These are phyloP conservation scores for Francoa sonchifolia DNA, from an alignment of 441 rosid genomes.

Conservation along the genomic window DNA sequence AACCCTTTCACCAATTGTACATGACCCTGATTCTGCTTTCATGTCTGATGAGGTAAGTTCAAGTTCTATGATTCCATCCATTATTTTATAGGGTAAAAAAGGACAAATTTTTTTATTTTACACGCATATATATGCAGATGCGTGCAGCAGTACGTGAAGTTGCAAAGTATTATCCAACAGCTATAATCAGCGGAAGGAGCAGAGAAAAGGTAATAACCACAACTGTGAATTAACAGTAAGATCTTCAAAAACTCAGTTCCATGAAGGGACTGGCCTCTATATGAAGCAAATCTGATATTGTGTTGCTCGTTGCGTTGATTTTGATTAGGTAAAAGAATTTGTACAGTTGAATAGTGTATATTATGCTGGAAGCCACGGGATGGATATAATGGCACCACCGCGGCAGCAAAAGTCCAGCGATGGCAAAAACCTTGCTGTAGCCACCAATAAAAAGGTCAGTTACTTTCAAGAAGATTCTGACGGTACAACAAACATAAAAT, in stretches of 20 bases:
- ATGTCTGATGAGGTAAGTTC: constrained; percentile 26
- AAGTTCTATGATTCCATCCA: not conserved
- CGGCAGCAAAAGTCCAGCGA: constrained; percentile 9
- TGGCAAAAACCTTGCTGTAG: constrained; percentile 9
- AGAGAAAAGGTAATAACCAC: constrained; percentile 35
- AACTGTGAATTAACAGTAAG: not conserved
- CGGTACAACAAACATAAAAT: no score
- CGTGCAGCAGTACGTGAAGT: constrained; percentile 33
- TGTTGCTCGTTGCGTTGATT: not conserved
- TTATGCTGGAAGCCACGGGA: constrained; percentile 44
- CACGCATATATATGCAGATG: constrained; percentile 17
- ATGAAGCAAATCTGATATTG: not conserved
- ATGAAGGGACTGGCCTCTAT: not conserved
- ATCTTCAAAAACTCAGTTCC: no score
- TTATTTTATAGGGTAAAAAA: not conserved
- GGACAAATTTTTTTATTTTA: not conserved
- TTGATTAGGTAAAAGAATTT: constrained; percentile 26
- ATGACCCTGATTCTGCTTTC: constrained; percentile 30
- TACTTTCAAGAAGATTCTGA: no score
- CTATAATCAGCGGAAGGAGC: constrained; percentile 34
- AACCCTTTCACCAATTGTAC: constrained; percentile 35
- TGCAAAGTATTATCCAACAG: constrained; percentile 27
- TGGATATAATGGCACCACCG: constrained; percentile 35
- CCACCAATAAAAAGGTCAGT: constrained; percentile 14
- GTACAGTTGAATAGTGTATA: constrained; percentile 25